Evolutionary conservation across 2,329 filamentous ascomycete species (phyloP).

Genomic region (Trichoderma breve): DNA sequence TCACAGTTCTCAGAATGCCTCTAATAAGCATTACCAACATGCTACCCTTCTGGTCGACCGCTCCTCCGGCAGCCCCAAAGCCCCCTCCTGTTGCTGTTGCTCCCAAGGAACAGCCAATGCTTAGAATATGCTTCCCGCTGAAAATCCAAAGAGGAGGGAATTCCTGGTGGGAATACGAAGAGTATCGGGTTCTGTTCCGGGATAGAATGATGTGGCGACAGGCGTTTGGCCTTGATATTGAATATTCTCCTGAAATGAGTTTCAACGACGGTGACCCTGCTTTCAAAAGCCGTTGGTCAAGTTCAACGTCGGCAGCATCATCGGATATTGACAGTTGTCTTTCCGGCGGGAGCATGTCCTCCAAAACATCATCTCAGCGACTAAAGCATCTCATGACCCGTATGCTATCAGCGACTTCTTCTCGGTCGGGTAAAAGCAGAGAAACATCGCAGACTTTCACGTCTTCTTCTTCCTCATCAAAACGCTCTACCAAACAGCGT

Average conservation of each 20-base stretch:
- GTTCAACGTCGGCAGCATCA: not conserved
- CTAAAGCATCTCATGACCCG: not conserved
- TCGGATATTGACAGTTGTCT: not conserved
- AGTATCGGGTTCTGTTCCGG: constrained; percentile 19
- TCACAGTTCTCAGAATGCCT: not conserved
- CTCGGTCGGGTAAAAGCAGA: not conserved
- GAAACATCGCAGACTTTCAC: not conserved
- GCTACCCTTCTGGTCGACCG: not conserved
- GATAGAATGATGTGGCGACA: constrained; percentile 15
- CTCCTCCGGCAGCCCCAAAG: not conserved
- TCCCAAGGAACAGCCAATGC: not conserved
- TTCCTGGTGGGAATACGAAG: constrained; percentile 1
- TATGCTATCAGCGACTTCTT: not conserved
- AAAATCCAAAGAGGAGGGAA: not conserved
- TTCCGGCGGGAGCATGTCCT: not conserved
- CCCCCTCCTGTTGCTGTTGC: too few species aligned
- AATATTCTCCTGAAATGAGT: not conserved
- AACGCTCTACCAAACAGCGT: not conserved
- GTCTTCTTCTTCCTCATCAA: not conserved
- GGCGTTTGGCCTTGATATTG: not conserved
- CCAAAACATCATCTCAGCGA: not conserved
- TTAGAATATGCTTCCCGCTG: constrained; percentile 11
- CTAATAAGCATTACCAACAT: not conserved
- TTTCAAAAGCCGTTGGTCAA: constrained; percentile 3
- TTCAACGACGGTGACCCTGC: not conserved